phyloP scores from a whole-genome alignment of 495 filamentous ascomycete species.

The Daldinia vernicosa region DNA sequence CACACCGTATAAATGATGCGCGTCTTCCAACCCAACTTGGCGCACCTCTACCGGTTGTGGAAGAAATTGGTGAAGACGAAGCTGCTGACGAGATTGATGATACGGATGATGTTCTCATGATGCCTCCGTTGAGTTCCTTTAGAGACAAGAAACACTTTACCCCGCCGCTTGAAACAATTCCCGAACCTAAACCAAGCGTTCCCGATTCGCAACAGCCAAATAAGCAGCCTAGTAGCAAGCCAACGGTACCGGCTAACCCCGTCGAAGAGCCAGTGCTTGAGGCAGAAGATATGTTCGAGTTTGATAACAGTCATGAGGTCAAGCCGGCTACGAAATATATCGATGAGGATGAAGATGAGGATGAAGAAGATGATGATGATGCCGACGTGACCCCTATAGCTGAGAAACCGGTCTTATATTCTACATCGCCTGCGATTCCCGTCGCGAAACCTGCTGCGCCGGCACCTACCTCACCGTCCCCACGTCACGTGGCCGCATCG shows the following conservation, averaged over 20 bases:
- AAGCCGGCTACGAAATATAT: slow-evolving; percentile 36
- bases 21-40: slow-evolving; percentile 27
- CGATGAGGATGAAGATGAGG: slow-evolving; percentile 25
- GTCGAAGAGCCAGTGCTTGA: slow-evolving; percentile 10
- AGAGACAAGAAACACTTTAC: slow-evolving; percentile 42
- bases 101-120: slow-evolving; percentile 36
- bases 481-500: slow-evolving; percentile 37
- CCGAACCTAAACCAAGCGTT: slow-evolving; percentile 2
- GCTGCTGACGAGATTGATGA: slow-evolving; percentile 25
- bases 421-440: slow-evolving; percentile 33
- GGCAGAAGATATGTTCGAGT: slow-evolving; percentile 47
- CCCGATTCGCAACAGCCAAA: background rate
- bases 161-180: slow-evolving; percentile 27
- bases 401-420: slow-evolving; percentile 38
- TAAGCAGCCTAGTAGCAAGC: background rate
- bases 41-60: slow-evolving; percentile 22
- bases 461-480: slow-evolving; percentile 22
- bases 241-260: slow-evolving; percentile 1
- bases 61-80: slow-evolving; percentile 23
- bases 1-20: slow-evolving; percentile 37
- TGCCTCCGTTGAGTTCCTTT: slow-evolving; percentile 44
- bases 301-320: slow-evolving; percentile 30
- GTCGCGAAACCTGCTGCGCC: slow-evolving; percentile 34
- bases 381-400: slow-evolving; percentile 32
- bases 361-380: slow-evolving; percentile 42